Percentiles rank a stretch among this genome's conserved stretches.
Conservation (phyloP, 345 rosid genomes). For the Hypericum androsaemum region DNA sequence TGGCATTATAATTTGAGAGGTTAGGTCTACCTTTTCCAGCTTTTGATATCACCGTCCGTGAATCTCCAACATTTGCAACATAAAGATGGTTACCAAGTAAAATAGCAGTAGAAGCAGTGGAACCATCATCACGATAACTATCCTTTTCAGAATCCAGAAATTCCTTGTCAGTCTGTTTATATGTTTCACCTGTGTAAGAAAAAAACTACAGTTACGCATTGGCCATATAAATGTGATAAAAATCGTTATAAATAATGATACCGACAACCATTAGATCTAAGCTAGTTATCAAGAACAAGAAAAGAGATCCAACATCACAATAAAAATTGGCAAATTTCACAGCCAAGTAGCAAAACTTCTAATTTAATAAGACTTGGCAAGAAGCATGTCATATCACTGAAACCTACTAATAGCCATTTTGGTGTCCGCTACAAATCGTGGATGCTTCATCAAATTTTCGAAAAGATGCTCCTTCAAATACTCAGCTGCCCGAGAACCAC, state of each 20-base stretch:
- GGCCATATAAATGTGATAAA: too few species aligned
- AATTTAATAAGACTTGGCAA: too few species aligned
- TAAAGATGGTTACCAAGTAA: constrained; percentile 80
- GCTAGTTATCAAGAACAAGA: too few species aligned
- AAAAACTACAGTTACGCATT: too few species aligned
- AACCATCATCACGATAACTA: constrained; percentile 84
- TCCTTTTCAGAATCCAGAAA: constrained; percentile 80
- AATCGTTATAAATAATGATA: too few species aligned
- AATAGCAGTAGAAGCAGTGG: constrained; percentile 96
- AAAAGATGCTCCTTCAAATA: constrained; percentile 90
- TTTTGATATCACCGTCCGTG: constrained; percentile 82
- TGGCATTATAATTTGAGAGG: too few species aligned
- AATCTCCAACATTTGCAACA: constrained; percentile 99
- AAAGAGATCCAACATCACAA: too few species aligned
- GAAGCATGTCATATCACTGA: neutral
- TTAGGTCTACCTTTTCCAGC: constrained; percentile 63
- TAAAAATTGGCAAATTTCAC: too few species aligned
- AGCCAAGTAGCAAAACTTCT: too few species aligned
- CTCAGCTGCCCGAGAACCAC: constrained; percentile 99
- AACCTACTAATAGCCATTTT: constrained; percentile 83
- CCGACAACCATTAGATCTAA: too few species aligned
- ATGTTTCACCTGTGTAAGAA: constrained; percentile 64
- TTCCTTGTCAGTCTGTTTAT: constrained; percentile 74
- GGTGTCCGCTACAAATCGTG: constrained; percentile 90
- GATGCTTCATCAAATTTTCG: constrained; percentile 89